Evolutionary conservation across 257 asterid genomes (phyloP).

Genomic region (Oldenlandia corymbosa): DNA sequence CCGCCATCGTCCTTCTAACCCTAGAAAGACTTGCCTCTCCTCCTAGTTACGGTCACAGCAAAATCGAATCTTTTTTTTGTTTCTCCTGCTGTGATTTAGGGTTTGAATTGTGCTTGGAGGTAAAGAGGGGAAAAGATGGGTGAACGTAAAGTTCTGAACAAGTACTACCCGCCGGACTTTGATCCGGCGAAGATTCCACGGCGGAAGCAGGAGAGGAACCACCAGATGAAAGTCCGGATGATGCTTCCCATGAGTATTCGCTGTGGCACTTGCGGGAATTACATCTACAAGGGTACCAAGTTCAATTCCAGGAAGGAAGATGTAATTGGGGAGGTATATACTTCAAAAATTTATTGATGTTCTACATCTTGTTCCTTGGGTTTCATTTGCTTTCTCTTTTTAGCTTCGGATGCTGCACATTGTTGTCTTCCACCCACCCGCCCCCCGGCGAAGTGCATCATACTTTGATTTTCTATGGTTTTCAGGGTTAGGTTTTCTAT

Average conservation of each 20-base stretch:
- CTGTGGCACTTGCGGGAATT: constrained; percentile 73
- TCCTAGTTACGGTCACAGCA: background rate
- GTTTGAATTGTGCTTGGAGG: constrained; percentile 2
- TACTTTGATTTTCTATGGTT: no score
- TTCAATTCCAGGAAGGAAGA: constrained; percentile 91
- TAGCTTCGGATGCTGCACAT: background rate
- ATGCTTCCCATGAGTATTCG: constrained; percentile 95
- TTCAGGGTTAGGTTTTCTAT: no score
- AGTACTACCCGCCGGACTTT: constrained; percentile 91
- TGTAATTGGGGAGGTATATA: constrained; percentile 59
- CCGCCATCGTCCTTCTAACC: no score
- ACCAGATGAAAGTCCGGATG: constrained; percentile 82
- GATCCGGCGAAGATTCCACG: constrained; percentile 90
- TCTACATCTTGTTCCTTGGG: background rate
- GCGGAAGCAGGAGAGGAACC: constrained; percentile 67
- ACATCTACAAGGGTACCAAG: constrained; percentile 75
- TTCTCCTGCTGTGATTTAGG: background rate
- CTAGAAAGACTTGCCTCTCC: background rate
- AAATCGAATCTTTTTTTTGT: background rate
- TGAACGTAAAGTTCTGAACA: constrained; percentile 80
- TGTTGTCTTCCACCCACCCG: no score
- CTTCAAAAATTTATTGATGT: no score
- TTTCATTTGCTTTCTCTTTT: background rate
- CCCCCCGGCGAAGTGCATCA: no score
- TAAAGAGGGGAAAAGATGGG: constrained; percentile 44